Evolutionary conservation across 2,329 filamentous ascomycete species (phyloP).

Genomic region (Pyricularia grisea): DNA sequence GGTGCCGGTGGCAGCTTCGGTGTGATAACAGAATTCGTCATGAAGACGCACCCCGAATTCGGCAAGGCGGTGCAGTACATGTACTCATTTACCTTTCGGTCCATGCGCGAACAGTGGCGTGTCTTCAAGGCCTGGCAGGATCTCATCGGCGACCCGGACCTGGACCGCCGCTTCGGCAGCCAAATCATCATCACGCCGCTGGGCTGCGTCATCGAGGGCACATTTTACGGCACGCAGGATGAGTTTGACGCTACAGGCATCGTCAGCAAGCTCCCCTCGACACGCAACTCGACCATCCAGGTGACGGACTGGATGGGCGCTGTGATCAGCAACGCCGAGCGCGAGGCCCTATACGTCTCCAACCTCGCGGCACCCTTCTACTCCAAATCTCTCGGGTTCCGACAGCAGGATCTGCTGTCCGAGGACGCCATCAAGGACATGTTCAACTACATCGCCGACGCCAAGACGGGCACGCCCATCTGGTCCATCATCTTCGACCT

Average conservation of each 20-base stretch:
- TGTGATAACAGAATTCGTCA: constrained; percentile 42
- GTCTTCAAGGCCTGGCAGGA: constrained; percentile 50
- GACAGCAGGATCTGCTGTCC: constrained; percentile 34
- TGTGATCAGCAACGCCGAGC: constrained; percentile 41
- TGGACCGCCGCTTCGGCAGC: constrained; percentile 49
- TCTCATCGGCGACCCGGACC: constrained; percentile 39
- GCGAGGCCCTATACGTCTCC: constrained; percentile 35
- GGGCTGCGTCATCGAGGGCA: constrained; percentile 47
- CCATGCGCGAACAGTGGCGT: constrained; percentile 33
- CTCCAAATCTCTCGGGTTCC: constrained; percentile 47
- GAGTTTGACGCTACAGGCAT: constrained; percentile 47
- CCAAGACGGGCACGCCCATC: constrained; percentile 38
- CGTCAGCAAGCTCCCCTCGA: constrained; percentile 32
- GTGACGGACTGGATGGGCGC: constrained; percentile 54
- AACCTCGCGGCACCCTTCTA: constrained; percentile 42
- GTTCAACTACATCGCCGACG: constrained; percentile 42
- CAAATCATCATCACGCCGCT: constrained; percentile 45
- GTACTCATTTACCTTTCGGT: constrained; percentile 41
- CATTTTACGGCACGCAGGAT: constrained; percentile 48
- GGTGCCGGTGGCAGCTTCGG: constrained; percentile 49
- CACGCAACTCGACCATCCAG: constrained; percentile 31
- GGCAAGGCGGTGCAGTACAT: constrained; percentile 48
- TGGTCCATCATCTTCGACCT: constrained; percentile 58
- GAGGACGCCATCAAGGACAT: constrained; percentile 34
- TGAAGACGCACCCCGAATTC: constrained; percentile 47